Evolutionary conservation across 148 eudicot species (phyloP), one percentile per base, ranked within the genome.

Genomic region (Vaccinium myrtillus): DNA sequence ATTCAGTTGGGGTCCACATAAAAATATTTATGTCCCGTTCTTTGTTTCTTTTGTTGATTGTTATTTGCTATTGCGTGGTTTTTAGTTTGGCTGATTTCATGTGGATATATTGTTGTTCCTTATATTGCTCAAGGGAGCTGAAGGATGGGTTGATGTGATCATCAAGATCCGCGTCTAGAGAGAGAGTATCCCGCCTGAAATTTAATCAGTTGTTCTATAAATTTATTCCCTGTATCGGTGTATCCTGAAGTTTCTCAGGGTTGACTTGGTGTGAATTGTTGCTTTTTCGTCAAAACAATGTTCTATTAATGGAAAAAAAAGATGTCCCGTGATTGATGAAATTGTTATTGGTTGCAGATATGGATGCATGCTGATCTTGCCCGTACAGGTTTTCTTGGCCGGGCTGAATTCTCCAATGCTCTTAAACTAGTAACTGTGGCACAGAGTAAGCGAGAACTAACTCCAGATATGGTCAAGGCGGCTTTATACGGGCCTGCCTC

Each of bases 391-490:
- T 94, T 91, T 86, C 99, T 97, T 82, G 92, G 93, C 15, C 93
- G 96, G 50, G 90, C 90, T 69, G 99, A 95, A 82, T 97, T 97
- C 86, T 97, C 90, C 85, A 97, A 97, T 86, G 98, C 98, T 36
- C 95, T 97, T 46, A 97, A 93, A 87, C 95, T 97, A 54, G 98
- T 97, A 39, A 97, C 99, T 13, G 99, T 97, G 80, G 99, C 98
- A 65, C 99, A 97, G 85, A 93, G 95, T 89, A 97, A 94, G 90
- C 92, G 99, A 59, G 99, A 97, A n/a, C 84, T 97, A 86, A 94
- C 98, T 55, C 93, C 98, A 7, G 99, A 97, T 82, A 95, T 97
- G 88, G 99, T 97, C n/a, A 97, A 93, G 88, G 98, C 98, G 30
- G 99, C 99, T 81, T 80, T 97, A 84, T 92, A 89, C 85, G 98